These are phyloP conservation scores for Sphagnurus paluster DNA, from an alignment of 1,284 basidiomycete genomes.

Conservation along the genomic window DNA sequence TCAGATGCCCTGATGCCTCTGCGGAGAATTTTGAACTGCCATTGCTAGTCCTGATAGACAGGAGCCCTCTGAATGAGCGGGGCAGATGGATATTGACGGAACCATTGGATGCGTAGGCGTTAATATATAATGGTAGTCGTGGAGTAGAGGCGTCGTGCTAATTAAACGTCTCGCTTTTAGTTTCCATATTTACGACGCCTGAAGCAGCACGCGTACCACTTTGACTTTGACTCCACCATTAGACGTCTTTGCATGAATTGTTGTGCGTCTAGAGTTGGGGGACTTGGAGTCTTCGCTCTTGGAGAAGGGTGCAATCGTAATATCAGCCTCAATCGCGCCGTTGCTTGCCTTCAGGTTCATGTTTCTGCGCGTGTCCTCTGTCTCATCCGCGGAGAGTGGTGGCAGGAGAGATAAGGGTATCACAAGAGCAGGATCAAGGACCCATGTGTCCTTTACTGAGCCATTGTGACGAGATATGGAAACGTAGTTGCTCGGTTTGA, in stretches of 20 bases:
- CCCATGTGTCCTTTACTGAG: conserved; percentile 32
- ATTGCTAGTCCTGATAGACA: conserved; percentile 27
- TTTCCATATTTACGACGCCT: neutral
- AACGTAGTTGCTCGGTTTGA: conserved; percentile 29
- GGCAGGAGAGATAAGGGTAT: conserved; percentile 31
- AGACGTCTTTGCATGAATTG: conserved; percentile 21
- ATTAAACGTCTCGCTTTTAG: neutral
- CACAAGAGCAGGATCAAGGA: conserved; percentile 31
- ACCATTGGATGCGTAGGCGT: conserved; percentile 26
- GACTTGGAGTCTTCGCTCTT: conserved; percentile 1
- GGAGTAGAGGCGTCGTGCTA: conserved; percentile 20
- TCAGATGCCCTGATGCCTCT: conserved; percentile 22
- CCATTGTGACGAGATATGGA: conserved; percentile 25
- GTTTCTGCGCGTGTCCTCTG: conserved; percentile 30
- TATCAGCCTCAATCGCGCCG: conserved; percentile 31
- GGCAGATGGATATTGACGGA: conserved; percentile 32
- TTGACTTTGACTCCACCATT: conserved; percentile 26
- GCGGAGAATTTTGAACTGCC: conserved; percentile 29
- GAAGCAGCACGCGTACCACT: conserved; percentile 19
- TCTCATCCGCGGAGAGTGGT: conserved; percentile 28
- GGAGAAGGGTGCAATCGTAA: conserved; percentile 23
- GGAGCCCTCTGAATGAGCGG: conserved; percentile 36
- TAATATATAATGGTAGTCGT: conserved; percentile 27
- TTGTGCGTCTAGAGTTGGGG: conserved; percentile 14
- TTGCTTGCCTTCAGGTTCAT: conserved; percentile 27